Evolutionary conservation across 352 stramenopile species (phyloP).

Genomic region (Globisporangium recalcitrans): DNA sequence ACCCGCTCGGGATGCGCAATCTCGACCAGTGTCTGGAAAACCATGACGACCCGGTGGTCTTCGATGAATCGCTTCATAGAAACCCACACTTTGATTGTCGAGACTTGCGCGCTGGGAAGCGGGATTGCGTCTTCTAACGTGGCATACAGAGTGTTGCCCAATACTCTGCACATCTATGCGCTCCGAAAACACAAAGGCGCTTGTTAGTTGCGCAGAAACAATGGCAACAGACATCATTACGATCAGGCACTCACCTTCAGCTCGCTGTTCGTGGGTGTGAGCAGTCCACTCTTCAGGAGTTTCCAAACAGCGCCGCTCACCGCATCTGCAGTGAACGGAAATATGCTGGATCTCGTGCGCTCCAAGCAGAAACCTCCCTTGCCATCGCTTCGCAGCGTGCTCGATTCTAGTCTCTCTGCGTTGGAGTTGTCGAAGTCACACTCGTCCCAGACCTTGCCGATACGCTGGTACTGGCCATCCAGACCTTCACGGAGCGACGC

Average conservation of each 20-base stretch:
- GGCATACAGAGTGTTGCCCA: neutral
- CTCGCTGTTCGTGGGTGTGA: neutral
- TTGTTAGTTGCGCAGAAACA: neutral
- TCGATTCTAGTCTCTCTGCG: neutral
- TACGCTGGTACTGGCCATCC: constrained; percentile 20
- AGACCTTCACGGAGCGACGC: constrained; percentile 23
- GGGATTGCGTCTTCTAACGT: neutral
- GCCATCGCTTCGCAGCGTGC: neutral
- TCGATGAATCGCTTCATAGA: neutral
- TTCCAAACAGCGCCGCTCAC: neutral
- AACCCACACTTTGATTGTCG: neutral
- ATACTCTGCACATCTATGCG: neutral
- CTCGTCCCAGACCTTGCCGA: constrained; percentile 16
- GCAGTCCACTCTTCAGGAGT: neutral
- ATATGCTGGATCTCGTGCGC: neutral
- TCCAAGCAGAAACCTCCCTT: neutral
- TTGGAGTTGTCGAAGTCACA: constrained; percentile 14
- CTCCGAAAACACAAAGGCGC: neutral
- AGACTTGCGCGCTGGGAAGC: neutral
- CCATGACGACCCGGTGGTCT: neutral
- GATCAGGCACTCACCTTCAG: neutral
- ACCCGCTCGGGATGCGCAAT: neutral
- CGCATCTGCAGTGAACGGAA: neutral
- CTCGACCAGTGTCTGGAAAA: neutral
- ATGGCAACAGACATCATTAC: neutral